phyloP scores from a whole-genome alignment of 176 grass and related monocot species.

The Carex parvula region DNA sequence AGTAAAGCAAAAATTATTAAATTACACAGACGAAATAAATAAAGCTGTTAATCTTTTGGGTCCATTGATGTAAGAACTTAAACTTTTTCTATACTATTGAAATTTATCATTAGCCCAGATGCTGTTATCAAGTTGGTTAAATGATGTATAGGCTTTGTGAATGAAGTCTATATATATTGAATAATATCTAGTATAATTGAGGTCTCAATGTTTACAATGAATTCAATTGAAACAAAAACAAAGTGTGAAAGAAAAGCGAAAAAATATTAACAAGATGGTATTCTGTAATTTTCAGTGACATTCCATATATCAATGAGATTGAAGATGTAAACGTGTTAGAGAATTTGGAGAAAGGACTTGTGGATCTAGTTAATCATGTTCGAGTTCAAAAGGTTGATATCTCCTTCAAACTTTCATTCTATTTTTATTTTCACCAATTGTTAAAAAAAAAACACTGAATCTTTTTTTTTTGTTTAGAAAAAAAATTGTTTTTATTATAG shows the following conservation, averaged over 20 bases:
- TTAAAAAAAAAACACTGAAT: too few relatives aligned
- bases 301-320: conserved; percentile 1
- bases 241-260: neutral
- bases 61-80: conserved; percentile 14
- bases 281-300: conserved; percentile 8
- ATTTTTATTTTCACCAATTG: neutral
- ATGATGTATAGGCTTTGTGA: neutral
- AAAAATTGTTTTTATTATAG: neutral
- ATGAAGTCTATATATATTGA: neutral
- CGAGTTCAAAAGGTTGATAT: neutral
- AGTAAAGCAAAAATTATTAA: neutral
- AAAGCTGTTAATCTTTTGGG: neutral
- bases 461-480: neutral
- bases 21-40: neutral
- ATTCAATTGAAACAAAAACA: neutral
- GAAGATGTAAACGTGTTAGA: neutral
- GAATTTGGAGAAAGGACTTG: neutral
- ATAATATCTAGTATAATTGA: neutral
- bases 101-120: neutral
- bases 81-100: neutral
- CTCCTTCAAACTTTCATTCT: neutral
- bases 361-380: neutral
- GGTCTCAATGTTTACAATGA: neutral
- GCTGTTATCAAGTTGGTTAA: neutral
- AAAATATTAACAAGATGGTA: neutral